phyloP scores from a whole-genome alignment of 805 yeast species.

The Candida ponderosae region DNA sequence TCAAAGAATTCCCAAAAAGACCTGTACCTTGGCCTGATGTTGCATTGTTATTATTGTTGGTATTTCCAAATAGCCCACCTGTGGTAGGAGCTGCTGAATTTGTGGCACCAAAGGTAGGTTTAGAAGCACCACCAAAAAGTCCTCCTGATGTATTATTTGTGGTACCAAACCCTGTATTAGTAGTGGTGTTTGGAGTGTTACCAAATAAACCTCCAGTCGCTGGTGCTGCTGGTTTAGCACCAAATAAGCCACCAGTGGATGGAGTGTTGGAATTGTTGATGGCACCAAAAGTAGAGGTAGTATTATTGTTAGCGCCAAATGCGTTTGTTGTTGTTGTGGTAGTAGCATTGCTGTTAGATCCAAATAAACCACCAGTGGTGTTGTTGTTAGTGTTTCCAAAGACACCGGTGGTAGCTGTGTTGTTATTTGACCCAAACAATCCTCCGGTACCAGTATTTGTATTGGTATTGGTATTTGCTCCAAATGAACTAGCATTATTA shows the following conservation, averaged over 20 bases:
- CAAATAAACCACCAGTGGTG: slow-evolving; percentile 26
- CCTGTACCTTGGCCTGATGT: too few relatives aligned
- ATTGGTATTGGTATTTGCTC: slow-evolving; percentile 6
- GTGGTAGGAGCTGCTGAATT: slow-evolving; percentile 8
- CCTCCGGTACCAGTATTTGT: slow-evolving; percentile 10
- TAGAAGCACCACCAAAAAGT: slow-evolving; percentile 16
- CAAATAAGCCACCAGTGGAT: slow-evolving; percentile 21
- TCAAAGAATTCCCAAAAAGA: too few relatives aligned
- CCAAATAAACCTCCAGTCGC: slow-evolving; percentile 25
- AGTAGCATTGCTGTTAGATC: slow-evolving; percentile 10
- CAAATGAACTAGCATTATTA: slow-evolving; percentile 23
- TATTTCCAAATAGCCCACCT: slow-evolving; percentile 23
- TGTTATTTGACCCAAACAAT: slow-evolving; percentile 24
- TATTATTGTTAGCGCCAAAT: slow-evolving; percentile 22
- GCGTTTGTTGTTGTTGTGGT: slow-evolving; percentile 20
- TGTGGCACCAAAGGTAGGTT: slow-evolving; percentile 19
- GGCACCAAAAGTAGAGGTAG: slow-evolving; percentile 2
- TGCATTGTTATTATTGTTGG: slow-evolving; percentile 9
- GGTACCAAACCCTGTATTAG: slow-evolving; percentile 6
- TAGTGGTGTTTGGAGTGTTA: slow-evolving; percentile 3
- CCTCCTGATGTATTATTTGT: slow-evolving; percentile 6
- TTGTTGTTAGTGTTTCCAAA: slow-evolving; percentile 19
- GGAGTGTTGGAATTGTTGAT: slow-evolving; percentile 6
- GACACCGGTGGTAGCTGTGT: slow-evolving; percentile 10
- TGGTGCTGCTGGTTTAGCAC: slow-evolving; percentile 11